Evolutionary conservation across 441 rosid genomes (phyloP), one percentile per base, ranked within the genome.

Genomic region (Gossypium gossypioides): DNA sequence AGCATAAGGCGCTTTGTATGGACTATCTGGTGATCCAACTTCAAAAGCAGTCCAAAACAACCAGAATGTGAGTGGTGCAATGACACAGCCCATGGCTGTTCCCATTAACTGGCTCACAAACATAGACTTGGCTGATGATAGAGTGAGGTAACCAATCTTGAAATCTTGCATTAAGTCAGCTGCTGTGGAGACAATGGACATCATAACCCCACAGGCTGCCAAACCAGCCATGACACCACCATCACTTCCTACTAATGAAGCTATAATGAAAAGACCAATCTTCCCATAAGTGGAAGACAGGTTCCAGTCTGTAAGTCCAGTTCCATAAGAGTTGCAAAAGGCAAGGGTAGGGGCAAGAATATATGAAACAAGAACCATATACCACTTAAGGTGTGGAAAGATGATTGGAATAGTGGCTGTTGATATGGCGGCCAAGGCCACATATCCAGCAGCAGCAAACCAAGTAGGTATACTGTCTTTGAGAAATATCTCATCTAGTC

Each of bases 91-190:
- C 91, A 92, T 90, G 61, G 89, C 90, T 0, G 97, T 92, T 58
- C 98, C 96, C 0, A 84, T 55, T 6, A 90, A 78, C 80, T 92
- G 96, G 81, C 95, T 88, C 68, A 92, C 87, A 75, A 92, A 89
- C 98, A 92, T 90, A 44, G 98, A 89, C 79, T 82, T 89, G 61
- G 95, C 90, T 1, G 96, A 92, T 9, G 98, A 88, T 59, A 90
- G 71, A 19, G 98, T 92, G 29, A 89, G 87, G 79, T 89, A 92
- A 72, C 91, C 93, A 4, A 93, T 92, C 84, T 86, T 90, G 76
- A 92, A 90, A 81, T 92, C 96, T 82, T 92, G 97, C 96, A 92
- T 89, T 16, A 92, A 91, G 82, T 92, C 96, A 62, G 97, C 94
- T 3, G 95, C 97, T 0, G 96, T 92, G 57, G 97, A 82, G 79